These are phyloP conservation scores for Panaeolus cyanescens DNA, from an alignment of 768 basidiomycete species.

Conservation along the genomic window DNA sequence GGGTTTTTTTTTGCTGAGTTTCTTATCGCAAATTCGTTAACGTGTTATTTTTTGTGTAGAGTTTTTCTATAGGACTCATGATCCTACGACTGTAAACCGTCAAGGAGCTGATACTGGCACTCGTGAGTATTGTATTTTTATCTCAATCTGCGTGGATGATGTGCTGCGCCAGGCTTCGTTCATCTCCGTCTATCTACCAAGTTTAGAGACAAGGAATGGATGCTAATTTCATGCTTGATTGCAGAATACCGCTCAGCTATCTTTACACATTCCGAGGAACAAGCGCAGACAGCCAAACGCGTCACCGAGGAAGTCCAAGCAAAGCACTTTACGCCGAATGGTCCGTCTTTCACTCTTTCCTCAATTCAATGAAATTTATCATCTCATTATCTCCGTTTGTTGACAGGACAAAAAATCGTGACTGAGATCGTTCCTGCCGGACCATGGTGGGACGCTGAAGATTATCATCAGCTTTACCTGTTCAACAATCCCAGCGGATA, in stretches of 20 bases:
- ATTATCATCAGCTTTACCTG: constrained; percentile 82
- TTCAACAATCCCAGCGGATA: constrained; percentile 88
- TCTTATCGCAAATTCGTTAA: not conserved
- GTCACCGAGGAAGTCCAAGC: constrained; percentile 84
- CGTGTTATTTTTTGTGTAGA: constrained; percentile 41
- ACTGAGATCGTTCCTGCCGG: constrained; percentile 74
- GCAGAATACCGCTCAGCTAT: constrained; percentile 94
- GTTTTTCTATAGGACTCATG: constrained; percentile 95
- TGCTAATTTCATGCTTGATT: not conserved
- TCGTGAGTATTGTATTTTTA: constrained; percentile 50
- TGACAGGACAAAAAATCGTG: constrained; percentile 57
- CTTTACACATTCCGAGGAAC: constrained; percentile 77
- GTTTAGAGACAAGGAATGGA: no score
- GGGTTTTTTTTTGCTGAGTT: not conserved
- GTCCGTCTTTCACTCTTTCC: constrained; percentile 22
- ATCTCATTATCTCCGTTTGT: no score
- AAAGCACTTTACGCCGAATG: constrained; percentile 77
- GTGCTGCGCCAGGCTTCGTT: not conserved
- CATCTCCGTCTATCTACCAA: no score
- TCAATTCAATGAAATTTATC: no score
- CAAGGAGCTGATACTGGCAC: constrained; percentile 81
- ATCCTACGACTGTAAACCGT: constrained; percentile 80
- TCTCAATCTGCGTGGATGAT: not conserved
- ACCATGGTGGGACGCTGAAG: constrained; percentile 82
- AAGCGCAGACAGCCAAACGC: constrained; percentile 67